phyloP scores from a whole-genome alignment of 140 eudicot species.

The Anethum foeniculum region DNA sequence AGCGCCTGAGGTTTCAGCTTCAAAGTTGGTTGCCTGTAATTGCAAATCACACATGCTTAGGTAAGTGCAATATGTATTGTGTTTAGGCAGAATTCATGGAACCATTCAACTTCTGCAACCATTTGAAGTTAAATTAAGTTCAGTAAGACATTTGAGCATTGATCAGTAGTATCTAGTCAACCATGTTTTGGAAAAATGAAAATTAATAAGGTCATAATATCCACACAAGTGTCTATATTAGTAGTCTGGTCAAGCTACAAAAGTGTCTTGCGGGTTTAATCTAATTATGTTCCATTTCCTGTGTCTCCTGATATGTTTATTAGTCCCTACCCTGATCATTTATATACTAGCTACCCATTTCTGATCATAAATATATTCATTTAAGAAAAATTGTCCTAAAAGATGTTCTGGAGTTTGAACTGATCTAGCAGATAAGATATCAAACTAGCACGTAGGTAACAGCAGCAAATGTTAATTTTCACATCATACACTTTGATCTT shows the following conservation, averaged over 20 bases:
- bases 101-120: not conserved
- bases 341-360: not conserved
- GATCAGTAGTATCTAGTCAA: not conserved
- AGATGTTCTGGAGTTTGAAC: not conserved
- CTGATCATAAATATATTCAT: not conserved
- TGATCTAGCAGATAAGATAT: not conserved
- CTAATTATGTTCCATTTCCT: not conserved
- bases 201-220: not conserved
- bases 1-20: slow-evolving; percentile 61
- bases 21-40: slow-evolving; percentile 60
- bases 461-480: not conserved
- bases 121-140: not conserved
- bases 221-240: not conserved
- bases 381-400: not conserved
- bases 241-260: not conserved
- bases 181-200: not conserved
- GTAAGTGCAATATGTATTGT: not conserved
- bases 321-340: not conserved
- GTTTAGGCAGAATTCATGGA: not conserved
- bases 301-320: not conserved
- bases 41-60: slow-evolving; percentile 10
- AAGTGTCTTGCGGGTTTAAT: not conserved
- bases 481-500: not conserved
- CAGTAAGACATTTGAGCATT: not conserved
- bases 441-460: not conserved